Percentiles rank a stretch among this genome's conserved stretches.
These are phyloP conservation scores for peach (Prunus persica) DNA, from an alignment of 306 rosid species.

Conservation along the genomic window DNA sequence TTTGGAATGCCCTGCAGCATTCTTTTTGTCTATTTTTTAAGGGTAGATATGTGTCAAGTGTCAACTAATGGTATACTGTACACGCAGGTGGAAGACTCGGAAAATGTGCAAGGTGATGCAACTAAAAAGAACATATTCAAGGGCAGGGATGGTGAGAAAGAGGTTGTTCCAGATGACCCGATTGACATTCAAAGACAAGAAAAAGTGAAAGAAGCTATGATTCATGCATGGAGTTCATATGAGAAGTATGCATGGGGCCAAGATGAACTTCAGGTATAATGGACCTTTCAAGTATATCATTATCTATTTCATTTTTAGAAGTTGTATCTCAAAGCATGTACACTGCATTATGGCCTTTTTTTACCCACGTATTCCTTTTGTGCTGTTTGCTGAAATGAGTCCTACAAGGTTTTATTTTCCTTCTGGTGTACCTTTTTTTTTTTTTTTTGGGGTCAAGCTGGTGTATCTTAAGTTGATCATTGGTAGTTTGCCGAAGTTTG, in stretches of 20 bases:
- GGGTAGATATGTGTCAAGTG: background rate
- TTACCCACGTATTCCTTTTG: background rate
- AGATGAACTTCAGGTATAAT: conserved; percentile 95
- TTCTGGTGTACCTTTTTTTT: background rate
- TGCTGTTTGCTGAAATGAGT: background rate
- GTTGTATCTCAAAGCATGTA: background rate
- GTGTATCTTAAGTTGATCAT: background rate
- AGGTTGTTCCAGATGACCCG: conserved; percentile 54
- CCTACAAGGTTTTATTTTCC: background rate
- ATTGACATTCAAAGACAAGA: conserved; percentile 64
- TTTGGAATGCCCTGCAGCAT: background rate
- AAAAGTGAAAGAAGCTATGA: conserved; percentile 94
- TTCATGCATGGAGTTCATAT: conserved; percentile 96
- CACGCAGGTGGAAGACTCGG: conserved; percentile 66
- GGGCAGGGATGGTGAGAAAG: conserved; percentile 22
- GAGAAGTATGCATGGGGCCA: conserved; percentile 97
- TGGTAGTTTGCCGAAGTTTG: background rate
- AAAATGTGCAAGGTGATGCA: conserved; percentile 26
- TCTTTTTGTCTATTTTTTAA: conserved; percentile 8
- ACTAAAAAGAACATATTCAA: conserved; percentile 9
- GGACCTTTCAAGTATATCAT: background rate
- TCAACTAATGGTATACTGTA: conserved; percentile 17
- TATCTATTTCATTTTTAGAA: background rate
- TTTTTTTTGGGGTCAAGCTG: background rate
- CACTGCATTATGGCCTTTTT: background rate